A percentile compares a stretch with the other conserved stretches of the same genome.
Evolutionary conservation across 441 rosid species (phyloP).

Genomic region (Populus hybrid): DNA sequence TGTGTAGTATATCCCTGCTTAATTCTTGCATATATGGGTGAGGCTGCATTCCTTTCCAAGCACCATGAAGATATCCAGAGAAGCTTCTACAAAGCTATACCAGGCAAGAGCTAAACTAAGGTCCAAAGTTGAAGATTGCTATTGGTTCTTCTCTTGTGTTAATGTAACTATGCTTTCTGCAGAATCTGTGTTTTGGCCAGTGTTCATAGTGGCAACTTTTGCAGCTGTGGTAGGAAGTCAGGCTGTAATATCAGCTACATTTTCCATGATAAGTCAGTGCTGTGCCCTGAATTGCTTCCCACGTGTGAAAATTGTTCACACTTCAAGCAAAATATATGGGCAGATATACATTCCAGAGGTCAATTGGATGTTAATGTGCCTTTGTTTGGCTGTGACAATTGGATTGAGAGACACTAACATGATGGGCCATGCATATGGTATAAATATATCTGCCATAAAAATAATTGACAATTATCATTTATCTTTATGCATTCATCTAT

Average conservation of each 20-base stretch:
- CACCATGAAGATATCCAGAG: slow-evolving; percentile 68
- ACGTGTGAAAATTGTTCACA: slow-evolving; percentile 58
- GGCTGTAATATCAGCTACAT: slow-evolving; percentile 80
- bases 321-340: slow-evolving; percentile 67
- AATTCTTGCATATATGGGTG: slow-evolving; percentile 74
- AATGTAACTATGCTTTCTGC: slow-evolving; percentile 17
- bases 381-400: slow-evolving; percentile 57
- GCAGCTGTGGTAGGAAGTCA: slow-evolving; percentile 81
- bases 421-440: slow-evolving; percentile 77
- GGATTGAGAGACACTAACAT: slow-evolving; percentile 65
- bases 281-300: slow-evolving; percentile 73
- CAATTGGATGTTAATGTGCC: slow-evolving; percentile 73
- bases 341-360: slow-evolving; percentile 77
- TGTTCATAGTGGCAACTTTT: slow-evolving; percentile 65
- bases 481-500: not conserved
- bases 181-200: slow-evolving; percentile 80
- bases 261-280: slow-evolving; percentile 72
- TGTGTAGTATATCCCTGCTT: slow-evolving; percentile 61
- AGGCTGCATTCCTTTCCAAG: slow-evolving; percentile 68
- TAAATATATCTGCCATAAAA: not conserved
- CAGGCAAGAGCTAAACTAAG: slow-evolving; percentile 43
- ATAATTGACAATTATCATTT: not conserved
- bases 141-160: slow-evolving; percentile 5
- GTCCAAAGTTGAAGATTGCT: not conserved
- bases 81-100: slow-evolving; percentile 82